Evolutionary conservation across 2,329 filamentous ascomycete species (phyloP).

Genomic region (Metarhizium guizhouense): DNA sequence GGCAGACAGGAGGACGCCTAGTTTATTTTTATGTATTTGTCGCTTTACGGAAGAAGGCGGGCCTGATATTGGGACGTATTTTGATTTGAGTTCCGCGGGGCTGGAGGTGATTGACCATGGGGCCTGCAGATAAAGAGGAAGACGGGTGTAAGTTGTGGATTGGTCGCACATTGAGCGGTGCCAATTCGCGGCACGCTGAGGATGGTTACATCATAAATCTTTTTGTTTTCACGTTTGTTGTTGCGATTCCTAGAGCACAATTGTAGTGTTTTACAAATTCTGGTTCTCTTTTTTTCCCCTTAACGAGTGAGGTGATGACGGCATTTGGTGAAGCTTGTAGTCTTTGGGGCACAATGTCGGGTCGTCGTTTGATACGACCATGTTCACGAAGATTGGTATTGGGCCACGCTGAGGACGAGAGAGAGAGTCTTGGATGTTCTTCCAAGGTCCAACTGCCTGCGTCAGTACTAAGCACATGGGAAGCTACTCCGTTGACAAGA

Average conservation of each 20-base stretch:
- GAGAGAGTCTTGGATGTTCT: not conserved
- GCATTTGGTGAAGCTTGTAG: not conserved
- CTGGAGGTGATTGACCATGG: slow-evolving; percentile 22
- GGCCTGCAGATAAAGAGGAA: slow-evolving; percentile 12
- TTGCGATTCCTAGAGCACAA: slow-evolving; percentile 4
- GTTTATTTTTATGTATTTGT: slow-evolving; percentile 26
- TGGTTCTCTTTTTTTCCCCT: not conserved
- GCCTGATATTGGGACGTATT: slow-evolving; percentile 21
- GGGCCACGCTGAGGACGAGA: not conserved
- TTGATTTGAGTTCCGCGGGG: slow-evolving; percentile 14
- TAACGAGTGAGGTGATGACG: not conserved
- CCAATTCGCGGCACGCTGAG: slow-evolving; percentile 28
- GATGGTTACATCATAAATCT: slow-evolving; percentile 39
- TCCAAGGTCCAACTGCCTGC: no score
- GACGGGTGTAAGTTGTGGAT: slow-evolving; percentile 12
- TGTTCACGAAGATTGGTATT: no score
- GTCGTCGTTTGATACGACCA: no score
- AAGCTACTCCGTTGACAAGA: no score
- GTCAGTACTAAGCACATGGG: no score
- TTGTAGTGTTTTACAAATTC: slow-evolving; percentile 2
- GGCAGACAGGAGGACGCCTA: slow-evolving; percentile 5
- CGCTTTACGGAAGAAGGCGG: slow-evolving; percentile 19
- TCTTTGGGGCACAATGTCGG: not conserved
- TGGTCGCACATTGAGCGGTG: slow-evolving; percentile 12
- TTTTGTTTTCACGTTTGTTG: slow-evolving; percentile 27